phyloP scores from a whole-genome alignment of 495 filamentous ascomycete species.

The Hyaloscypha hepaticicola region DNA sequence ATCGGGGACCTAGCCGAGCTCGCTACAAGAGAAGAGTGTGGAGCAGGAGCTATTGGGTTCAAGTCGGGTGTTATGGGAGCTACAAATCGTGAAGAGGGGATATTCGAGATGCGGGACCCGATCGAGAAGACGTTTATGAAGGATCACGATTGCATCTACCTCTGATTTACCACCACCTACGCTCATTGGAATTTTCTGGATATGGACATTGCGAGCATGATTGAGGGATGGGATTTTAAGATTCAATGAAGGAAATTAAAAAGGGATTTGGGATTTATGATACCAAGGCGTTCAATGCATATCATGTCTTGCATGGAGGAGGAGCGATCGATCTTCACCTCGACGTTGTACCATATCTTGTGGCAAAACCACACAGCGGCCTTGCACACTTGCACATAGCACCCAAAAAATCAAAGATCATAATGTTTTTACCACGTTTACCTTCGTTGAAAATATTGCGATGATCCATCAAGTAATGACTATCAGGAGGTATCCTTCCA shows the following conservation, averaged over 20 bases:
- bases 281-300: not conserved
- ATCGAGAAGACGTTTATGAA: conserved; percentile 28
- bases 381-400: not conserved
- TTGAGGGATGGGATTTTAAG: not conserved
- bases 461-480: not conserved
- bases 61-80: conserved; percentile 6
- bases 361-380: not conserved
- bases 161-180: not conserved
- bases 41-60: conserved; percentile 7
- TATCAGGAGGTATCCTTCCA: not conserved
- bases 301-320: too few relatives aligned
- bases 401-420: not conserved
- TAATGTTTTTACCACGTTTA: not conserved
- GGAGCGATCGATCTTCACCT: not conserved
- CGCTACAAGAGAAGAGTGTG: conserved; percentile 1
- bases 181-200: not conserved
- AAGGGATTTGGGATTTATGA: not conserved
- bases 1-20: conserved; percentile 18
- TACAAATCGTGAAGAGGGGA: not conserved
- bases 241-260: not conserved
- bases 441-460: not conserved
- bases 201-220: not conserved
- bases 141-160: conserved; percentile 29
- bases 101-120: conserved; percentile 24
- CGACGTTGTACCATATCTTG: not conserved